Evolutionary conservation across 805 yeast genomes (phyloP).

Genomic region (Candida peoriensis): DNA sequence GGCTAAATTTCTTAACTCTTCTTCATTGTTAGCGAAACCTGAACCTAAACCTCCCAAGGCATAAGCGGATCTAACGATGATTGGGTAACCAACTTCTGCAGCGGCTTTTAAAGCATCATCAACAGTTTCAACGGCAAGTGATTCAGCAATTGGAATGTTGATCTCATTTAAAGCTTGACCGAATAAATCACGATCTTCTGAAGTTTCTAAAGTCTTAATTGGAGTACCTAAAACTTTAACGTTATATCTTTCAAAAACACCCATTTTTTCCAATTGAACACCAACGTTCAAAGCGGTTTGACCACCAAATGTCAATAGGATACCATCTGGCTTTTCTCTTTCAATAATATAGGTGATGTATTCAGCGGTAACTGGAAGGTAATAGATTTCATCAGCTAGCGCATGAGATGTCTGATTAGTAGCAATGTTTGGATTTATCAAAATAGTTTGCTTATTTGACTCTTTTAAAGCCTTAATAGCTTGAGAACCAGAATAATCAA

Average conservation of each 20-base stretch:
- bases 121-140: conserved; percentile 89
- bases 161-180: conserved; percentile 94
- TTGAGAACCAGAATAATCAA: conserved; percentile 95
- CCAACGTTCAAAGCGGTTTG: conserved; percentile 97
- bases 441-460: conserved; percentile 77
- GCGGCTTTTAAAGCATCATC: conserved; percentile 95
- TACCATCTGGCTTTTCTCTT: conserved; percentile 95
- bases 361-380: conserved; percentile 94
- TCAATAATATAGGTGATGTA: conserved; percentile 93
- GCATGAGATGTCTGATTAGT: conserved; percentile 96
- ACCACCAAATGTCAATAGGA: conserved; percentile 94
- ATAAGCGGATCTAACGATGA: conserved; percentile 95
- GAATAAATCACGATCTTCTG: conserved; percentile 96
- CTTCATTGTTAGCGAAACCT: conserved; percentile 84
- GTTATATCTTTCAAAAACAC: conserved; percentile 83
- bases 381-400: conserved; percentile 92
- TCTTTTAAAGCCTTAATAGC: conserved; percentile 94
- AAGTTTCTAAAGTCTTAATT: conserved; percentile 88
- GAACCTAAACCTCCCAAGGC: conserved; percentile 98
- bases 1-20: conserved; percentile 81
- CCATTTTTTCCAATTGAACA: conserved; percentile 91
- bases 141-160: conserved; percentile 93
- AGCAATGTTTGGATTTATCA: conserved; percentile 94
- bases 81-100: conserved; percentile 82
- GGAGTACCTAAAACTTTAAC: conserved; percentile 98